A percentile compares a stretch with the other conserved stretches of the same genome.
These are phyloP conservation scores for Epichloe uncinata DNA, from an alignment of 2,329 filamentous ascomycete species.

Conservation along the genomic window DNA sequence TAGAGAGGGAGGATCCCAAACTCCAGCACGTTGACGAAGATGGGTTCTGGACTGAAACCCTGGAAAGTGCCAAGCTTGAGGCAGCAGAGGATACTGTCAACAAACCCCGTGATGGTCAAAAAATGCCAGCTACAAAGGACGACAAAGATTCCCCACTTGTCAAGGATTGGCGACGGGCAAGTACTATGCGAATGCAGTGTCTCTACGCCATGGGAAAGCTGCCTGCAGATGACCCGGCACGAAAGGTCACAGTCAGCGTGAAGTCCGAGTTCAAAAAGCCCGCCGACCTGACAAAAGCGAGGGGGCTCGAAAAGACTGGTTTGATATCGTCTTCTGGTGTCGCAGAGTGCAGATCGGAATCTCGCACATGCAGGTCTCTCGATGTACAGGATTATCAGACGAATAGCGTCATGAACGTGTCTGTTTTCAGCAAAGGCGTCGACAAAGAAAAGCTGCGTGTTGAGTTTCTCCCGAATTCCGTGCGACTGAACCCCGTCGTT, in stretches of 20 bases:
- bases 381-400: slow-evolving; percentile 25
- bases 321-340: too few species aligned
- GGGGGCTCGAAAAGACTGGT: not conserved
- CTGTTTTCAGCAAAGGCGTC: slow-evolving; percentile 30
- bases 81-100: slow-evolving; percentile 8
- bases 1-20: slow-evolving; percentile 20
- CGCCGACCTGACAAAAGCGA: slow-evolving; percentile 6
- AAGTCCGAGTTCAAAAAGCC: slow-evolving; percentile 20
- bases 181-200: slow-evolving; percentile 33
- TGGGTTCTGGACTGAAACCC: slow-evolving; percentile 33
- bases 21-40: slow-evolving; percentile 24
- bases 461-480: slow-evolving; percentile 16
- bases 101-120: slow-evolving; percentile 10
- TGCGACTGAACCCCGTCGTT: slow-evolving; percentile 17
- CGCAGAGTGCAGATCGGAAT: too few species aligned
- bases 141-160: slow-evolving; percentile 1
- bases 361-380: slow-evolving; percentile 3
- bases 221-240: slow-evolving; percentile 28
- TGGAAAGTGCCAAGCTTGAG: slow-evolving; percentile 16
- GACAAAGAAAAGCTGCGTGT: slow-evolving; percentile 27
- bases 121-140: too few species aligned
- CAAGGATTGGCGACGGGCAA: slow-evolving; percentile 26
- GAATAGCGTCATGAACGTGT: slow-evolving; percentile 21
- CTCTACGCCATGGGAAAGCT: slow-evolving; percentile 31
- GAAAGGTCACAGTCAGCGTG: slow-evolving; percentile 28